phyloP scores from a whole-genome alignment of 768 basidiomycete species.

The Xerocomellus dryophilus region DNA sequence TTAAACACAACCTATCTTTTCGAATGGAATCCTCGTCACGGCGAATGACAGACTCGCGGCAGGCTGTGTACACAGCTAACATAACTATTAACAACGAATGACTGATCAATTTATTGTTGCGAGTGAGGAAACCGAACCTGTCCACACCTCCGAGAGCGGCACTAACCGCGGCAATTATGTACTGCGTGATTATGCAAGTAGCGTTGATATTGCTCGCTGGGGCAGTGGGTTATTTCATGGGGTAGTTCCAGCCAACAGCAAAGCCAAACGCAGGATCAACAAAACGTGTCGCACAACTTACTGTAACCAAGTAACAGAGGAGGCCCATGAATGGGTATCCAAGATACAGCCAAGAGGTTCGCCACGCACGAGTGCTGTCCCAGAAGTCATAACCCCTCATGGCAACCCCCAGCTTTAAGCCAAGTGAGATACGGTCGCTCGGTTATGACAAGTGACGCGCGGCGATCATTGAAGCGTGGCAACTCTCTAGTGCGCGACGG shows the following conservation, averaged over 20 bases:
- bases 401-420: constrained; percentile 42
- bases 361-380: constrained; percentile 57
- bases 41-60: background rate
- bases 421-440: background rate
- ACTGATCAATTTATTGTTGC: background rate
- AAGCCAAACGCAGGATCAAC: constrained; percentile 69
- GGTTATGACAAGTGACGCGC: constrained; percentile 24
- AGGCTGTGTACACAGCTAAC: background rate
- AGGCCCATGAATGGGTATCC: constrained; percentile 50
- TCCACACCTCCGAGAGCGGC: background rate
- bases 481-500: constrained; percentile 50
- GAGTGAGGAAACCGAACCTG: constrained; percentile 5
- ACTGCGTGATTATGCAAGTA: constrained; percentile 28
- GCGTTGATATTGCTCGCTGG: constrained; percentile 68
- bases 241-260: constrained; percentile 48
- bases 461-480: constrained; percentile 62
- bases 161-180: background rate
- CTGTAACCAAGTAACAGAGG: constrained; percentile 55
- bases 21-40: background rate
- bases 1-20: background rate
- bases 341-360: constrained; percentile 49
- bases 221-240: constrained; percentile 62
- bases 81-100: background rate
- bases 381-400: constrained; percentile 54
- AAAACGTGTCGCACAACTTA: constrained; percentile 61